Conservation (phyloP, 116 monocot species). For the Cymodocea nodosa region DNA sequence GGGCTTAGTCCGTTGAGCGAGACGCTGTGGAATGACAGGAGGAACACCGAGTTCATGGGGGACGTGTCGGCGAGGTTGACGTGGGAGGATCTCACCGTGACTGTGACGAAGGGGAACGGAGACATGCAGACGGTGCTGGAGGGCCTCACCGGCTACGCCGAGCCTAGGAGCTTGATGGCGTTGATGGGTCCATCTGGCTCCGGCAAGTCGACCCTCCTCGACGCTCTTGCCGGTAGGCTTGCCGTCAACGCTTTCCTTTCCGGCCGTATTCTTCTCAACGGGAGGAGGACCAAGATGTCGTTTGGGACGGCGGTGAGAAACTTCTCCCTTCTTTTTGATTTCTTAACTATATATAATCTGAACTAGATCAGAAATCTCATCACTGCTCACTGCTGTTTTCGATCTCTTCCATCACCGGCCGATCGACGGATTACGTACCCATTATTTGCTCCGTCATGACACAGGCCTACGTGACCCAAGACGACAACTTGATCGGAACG, state of each 20-base stretch:
- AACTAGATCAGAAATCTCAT: no score
- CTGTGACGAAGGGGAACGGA: slow-evolving; percentile 39
- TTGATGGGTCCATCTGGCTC: slow-evolving; percentile 55
- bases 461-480: slow-evolving; percentile 86
- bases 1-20: slow-evolving; percentile 74
- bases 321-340: no score
- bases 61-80: slow-evolving; percentile 73
- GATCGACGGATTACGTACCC: no score
- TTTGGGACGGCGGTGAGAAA: slow-evolving; percentile 51
- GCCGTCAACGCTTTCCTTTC: slow-evolving; percentile 75
- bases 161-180: slow-evolving; percentile 59
- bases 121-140: slow-evolving; percentile 59
- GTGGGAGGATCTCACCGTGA: slow-evolving; percentile 72
- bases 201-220: slow-evolving; percentile 71
- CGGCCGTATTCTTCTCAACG: slow-evolving; percentile 59
- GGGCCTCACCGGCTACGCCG: slow-evolving; percentile 62
- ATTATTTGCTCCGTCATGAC: no score
- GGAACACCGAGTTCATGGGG: slow-evolving; percentile 39
- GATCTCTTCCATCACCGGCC: not conserved
- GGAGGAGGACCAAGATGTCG: slow-evolving; percentile 68
- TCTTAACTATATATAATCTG: not conserved
- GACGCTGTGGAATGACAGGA: slow-evolving; percentile 67
- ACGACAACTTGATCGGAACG: slow-evolving; percentile 76
- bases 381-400: no score
- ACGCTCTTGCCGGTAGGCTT: slow-evolving; percentile 63